Evolutionary conservation across 306 rosid genomes (phyloP), one percentile per base, ranked within the genome.

Genomic region (Fragaria iinumae): DNA sequence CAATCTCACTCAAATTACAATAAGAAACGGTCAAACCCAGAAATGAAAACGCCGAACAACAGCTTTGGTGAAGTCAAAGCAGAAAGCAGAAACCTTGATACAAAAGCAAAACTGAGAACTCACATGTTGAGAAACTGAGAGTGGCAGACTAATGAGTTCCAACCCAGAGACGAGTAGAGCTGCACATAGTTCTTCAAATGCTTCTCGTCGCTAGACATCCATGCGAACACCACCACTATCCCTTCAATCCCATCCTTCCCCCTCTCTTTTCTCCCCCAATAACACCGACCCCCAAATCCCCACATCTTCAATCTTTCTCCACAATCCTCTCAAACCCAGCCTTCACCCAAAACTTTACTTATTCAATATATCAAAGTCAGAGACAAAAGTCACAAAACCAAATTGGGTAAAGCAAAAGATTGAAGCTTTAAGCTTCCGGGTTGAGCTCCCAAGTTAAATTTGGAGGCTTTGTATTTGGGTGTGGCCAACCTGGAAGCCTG

Each of bases 241-340:
- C 98, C 97, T 67, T 90, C 90, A 3, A 81, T 80, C 75, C 84
- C 84, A 78, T 79, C 91, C 32, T 41, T 60, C 62, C 44, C 67
- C 59, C 55, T 69, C 55, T 90, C 82, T 77, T 87, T 91, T 75
- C 91, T 87, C 63, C 91, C 97, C 98, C 98, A 94, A 57, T 87
- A 90, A 80, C 80, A 91, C 73, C 89, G 81, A 47, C 97, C 96
- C 32, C 97, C 98, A 72, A 91, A 89, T 55, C 98, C 98, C 98
- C 96, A 93, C 98, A 94, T 91, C 84, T 72, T 68, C 77, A 13
- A 59, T 52, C 59, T 50, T 67, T 55, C 16, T 49, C 8, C 20
- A 49, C 25, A 21, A 5, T 36, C 52, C 69, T 62, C 64, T 49
- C 2, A 14, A 49, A 49, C 16, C 6, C 1, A 50, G 56, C 56